Evolutionary conservation across 352 stramenopile species (phyloP), one percentile per base, ranked within the genome.

Genomic region (Detonula confervacea): DNA sequence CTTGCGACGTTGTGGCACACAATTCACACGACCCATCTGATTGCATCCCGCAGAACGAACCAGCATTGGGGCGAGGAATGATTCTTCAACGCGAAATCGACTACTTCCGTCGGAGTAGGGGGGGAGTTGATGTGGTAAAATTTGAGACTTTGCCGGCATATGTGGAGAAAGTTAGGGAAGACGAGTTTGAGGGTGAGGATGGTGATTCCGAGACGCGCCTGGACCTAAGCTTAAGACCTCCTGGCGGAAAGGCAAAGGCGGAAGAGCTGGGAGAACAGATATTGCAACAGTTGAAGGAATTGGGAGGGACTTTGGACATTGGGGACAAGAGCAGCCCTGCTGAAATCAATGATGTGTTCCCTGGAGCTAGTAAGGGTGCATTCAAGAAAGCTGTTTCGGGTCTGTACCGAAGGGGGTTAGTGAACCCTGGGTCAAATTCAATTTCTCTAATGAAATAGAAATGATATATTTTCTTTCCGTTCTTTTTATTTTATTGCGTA

Each of bases 21-120:
- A n/a, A n/a, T n/a, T 77, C 77, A 52, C 87, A 93, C 39, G 64
- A 82, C 54, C 61, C 60, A 57, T 49, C 80, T 0, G 62, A 91
- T 75, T 78, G 88, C 35, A 83, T 91, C 33, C 27, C 79, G 6
- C 44, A 61, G n/a, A 57, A 84, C 56, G 78, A 85, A 33, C 72
- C 78, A 61, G 25, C 85, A 61, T 69, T 91, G 7, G 88, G 82
- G 5, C 51, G 69, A 20, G 88, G 88, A 37, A 72, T 93, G 55
- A 85, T 93, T 72, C 54, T 85, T 3, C 88, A 93, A 71, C 39
- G 77, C 54, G 88, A 93, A 80, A 91, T 93, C 65, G 42, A 63
- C 1, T 93, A 89, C 39, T 93, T 91, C 79, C 81, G 86, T 61
- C 25, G 83, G 29, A 73, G 52, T 39, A 66, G 88, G 57, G 65